phyloP scores from a whole-genome alignment of 352 stramenopile species.

The Peronospora belbahrii region DNA sequence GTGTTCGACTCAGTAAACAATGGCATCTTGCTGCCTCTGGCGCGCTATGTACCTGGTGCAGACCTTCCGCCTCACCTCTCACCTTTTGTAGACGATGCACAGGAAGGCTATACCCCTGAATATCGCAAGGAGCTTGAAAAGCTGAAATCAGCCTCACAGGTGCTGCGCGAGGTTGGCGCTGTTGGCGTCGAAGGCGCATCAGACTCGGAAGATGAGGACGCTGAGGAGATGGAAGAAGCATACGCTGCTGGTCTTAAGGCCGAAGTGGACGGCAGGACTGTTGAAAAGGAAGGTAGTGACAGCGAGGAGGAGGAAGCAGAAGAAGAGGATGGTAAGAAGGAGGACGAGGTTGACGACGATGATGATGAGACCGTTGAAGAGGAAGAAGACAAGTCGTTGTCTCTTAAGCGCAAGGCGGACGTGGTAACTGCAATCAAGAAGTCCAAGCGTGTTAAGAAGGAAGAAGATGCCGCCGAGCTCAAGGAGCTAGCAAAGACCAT shows the following conservation, averaged over 20 bases:
- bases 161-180: conserved; percentile 52
- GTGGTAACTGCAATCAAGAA: conserved; percentile 33
- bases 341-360: conserved; percentile 40
- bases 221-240: conserved; percentile 58
- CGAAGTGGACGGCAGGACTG: conserved; percentile 47
- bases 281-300: conserved; percentile 28
- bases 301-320: conserved; percentile 35
- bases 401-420: conserved; percentile 45
- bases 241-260: conserved; percentile 78
- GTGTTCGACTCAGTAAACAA: conserved; percentile 98
- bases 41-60: conserved; percentile 89
- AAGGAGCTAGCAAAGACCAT: conserved; percentile 85
- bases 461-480: conserved; percentile 71
- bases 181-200: conserved; percentile 25
- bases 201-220: conserved; percentile 42
- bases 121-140: conserved; percentile 90
- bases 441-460: conserved; percentile 71
- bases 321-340: conserved; percentile 16
- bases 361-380: conserved; percentile 32
- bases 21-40: conserved; percentile 88
- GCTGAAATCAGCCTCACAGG: conserved; percentile 74
- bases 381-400: conserved; percentile 20
- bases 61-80: conserved; percentile 87
- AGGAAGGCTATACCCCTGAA: conserved; percentile 95
- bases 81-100: conserved; percentile 96